phyloP scores from a whole-genome alignment of 257 asterid species.

The Henckelia pumila region DNA sequence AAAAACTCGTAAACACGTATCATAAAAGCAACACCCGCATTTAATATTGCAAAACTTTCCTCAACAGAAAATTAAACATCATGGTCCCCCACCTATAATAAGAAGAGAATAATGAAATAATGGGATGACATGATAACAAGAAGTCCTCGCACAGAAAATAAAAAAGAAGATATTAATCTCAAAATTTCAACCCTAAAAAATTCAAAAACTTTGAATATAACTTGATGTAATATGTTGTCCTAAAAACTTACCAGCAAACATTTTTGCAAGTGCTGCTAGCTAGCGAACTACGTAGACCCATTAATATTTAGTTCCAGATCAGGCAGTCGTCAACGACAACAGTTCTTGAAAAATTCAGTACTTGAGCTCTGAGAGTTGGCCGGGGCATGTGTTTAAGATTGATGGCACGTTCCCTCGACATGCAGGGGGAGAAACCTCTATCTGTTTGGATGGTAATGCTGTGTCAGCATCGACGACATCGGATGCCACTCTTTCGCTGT shows the following conservation, averaged over 20 bases:
- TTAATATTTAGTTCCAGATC: neutral
- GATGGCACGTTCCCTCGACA: slow-evolving; percentile 41
- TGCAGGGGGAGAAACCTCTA: slow-evolving; percentile 26
- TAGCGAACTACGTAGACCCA: neutral
- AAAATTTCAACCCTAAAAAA: slow-evolving; percentile 16
- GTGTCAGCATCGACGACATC: slow-evolving; percentile 16
- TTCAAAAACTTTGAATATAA: slow-evolving; percentile 5
- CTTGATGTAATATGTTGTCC: neutral
- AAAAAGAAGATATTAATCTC: slow-evolving; percentile 13
- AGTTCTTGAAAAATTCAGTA: slow-evolving; percentile 17
- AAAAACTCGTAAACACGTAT: neutral
- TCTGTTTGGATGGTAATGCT: slow-evolving; percentile 26
- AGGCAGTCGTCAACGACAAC: neutral
- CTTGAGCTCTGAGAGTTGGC: slow-evolving; percentile 45
- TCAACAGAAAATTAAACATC: neutral
- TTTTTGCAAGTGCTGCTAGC: neutral
- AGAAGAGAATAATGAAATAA: slow-evolving; percentile 24
- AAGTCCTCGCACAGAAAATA: slow-evolving; percentile 24
- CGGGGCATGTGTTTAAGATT: slow-evolving; percentile 31
- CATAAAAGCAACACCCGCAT: neutral
- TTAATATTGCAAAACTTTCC: too few species aligned
- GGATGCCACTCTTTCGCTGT: slow-evolving; percentile 20
- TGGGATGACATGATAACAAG: slow-evolving; percentile 25
- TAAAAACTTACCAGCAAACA: slow-evolving; percentile 11
- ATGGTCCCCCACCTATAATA: neutral